Evolutionary conservation across 2,329 filamentous ascomycete genomes (phyloP), one percentile per base, ranked within the genome.

Genomic region (Myriosclerotinia curreyana): DNA sequence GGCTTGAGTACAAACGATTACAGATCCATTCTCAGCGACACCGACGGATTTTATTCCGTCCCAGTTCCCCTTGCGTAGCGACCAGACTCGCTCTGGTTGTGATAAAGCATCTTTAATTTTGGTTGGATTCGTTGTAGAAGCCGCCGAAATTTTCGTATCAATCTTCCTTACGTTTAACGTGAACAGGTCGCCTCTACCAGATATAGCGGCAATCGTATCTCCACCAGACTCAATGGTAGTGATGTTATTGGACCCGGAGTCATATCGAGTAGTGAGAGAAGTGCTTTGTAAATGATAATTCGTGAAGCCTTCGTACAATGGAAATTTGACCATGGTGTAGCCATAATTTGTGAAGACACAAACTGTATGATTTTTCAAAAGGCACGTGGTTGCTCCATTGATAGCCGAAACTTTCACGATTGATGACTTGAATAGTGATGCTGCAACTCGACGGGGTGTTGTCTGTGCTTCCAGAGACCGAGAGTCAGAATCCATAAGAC

Each of bases 301-400:
- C 25, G 83, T 83, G 68, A 91, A 88, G 7, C 85, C 83, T 68
- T 93, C 90, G 1, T 80, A 79, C 42, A 91, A 80, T 0, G 92
- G 90, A 68, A 98, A 96, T 53, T 86, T 87, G 62, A 98, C 82
- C 68, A 92, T 91, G n/a, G 92, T 92, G 74, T 96, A 98, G 5
- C 94, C 94, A 72, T 96, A 98, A 69, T 96, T 96, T 0, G 92
- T 94, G 71, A 99, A 96, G 0, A 99, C 88, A 82, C 90, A 96
- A 12, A 98, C 92, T 25, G 92, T 92, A 69, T 90, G 87, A 70
- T 92, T 96, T 56, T 92, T 89, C 3, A 99, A 83, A 36, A 99
- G 78, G 67, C 92, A 89, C 1, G 89, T 88, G 0, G 95, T 97
- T 8, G 95, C 95, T 69, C 88, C 88, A 73, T 98, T 94, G 65